A percentile compares a stretch with the other conserved stretches of the same genome.
phyloP scores from a whole-genome alignment of 164 flowering plant species.

The Aristolochia fimbriata region DNA sequence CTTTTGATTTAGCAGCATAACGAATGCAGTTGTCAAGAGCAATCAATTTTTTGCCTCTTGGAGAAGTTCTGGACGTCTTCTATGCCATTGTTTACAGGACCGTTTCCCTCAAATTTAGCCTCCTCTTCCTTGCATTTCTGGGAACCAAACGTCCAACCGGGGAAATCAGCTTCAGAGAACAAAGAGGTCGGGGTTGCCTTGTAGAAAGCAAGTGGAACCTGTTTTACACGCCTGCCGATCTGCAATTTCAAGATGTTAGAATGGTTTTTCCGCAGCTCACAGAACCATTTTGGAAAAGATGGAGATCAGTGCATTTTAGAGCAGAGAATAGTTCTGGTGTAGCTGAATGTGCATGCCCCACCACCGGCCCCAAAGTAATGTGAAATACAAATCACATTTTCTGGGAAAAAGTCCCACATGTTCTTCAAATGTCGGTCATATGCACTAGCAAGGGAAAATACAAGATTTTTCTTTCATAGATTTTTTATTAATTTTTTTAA shows the following conservation, averaged over 20 bases:
- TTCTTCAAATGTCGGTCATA: too few species aligned
- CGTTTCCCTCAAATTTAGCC: conserved; percentile 2
- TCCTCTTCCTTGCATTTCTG: conserved; percentile 16
- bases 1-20: too few species aligned
- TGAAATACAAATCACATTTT: too few species aligned
- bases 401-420: too few species aligned
- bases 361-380: too few species aligned
- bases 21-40: neutral
- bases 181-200: conserved; percentile 53
- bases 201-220: conserved; percentile 86
- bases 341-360: too few species aligned
- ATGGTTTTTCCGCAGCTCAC: neutral
- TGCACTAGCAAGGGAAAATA: too few species aligned
- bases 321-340: too few species aligned
- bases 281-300: too few species aligned
- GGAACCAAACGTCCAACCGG: conserved; percentile 63
- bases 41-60: conserved; percentile 36
- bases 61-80: conserved; percentile 16
- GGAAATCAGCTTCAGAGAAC: conserved; percentile 65
- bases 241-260: conserved; percentile 16
- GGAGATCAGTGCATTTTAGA: too few species aligned
- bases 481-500: too few species aligned
- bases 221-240: conserved; percentile 74
- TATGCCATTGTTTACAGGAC: conserved; percentile 1
- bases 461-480: too few species aligned